phyloP scores from a whole-genome alignment of 2,329 filamentous ascomycete species.

The Aureobasidium sp. region DNA sequence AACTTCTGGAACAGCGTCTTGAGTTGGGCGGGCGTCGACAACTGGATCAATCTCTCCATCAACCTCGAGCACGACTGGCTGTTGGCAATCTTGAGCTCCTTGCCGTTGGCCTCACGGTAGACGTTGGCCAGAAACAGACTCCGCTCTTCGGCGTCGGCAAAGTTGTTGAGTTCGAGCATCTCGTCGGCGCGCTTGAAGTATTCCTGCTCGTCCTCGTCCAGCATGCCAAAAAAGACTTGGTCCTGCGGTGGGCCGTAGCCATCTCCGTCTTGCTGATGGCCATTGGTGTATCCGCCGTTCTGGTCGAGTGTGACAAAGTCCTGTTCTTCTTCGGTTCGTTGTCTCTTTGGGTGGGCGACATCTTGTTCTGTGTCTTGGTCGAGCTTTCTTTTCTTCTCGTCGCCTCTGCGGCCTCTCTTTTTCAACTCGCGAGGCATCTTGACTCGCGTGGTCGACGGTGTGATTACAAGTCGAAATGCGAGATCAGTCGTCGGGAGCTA shows the following conservation, averaged over 20 bases:
- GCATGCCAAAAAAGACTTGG: slow-evolving; percentile 82
- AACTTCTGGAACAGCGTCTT: slow-evolving; percentile 84
- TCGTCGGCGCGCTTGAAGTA: slow-evolving; percentile 90
- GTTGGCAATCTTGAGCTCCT: slow-evolving; percentile 92
- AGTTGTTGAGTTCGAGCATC: slow-evolving; percentile 83
- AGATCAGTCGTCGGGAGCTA: too few species aligned
- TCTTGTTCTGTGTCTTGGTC: slow-evolving; percentile 36
- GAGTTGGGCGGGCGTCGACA: slow-evolving; percentile 72
- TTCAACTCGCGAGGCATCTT: slow-evolving; percentile 54
- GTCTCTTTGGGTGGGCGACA: slow-evolving; percentile 33
- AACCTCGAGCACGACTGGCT: slow-evolving; percentile 92
- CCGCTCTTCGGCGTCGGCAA: slow-evolving; percentile 61
- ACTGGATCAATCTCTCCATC: slow-evolving; percentile 81
- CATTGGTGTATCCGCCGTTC: slow-evolving; percentile 25
- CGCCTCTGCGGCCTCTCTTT: slow-evolving; percentile 50
- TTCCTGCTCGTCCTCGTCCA: slow-evolving; percentile 88
- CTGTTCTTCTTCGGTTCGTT: slow-evolving; percentile 27
- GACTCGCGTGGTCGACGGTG: neutral
- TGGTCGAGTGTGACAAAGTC: slow-evolving; percentile 23
- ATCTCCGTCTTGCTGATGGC: slow-evolving; percentile 27
- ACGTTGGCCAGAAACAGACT: slow-evolving; percentile 63
- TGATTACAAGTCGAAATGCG: too few species aligned
- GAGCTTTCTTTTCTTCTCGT: slow-evolving; percentile 46
- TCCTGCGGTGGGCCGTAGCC: slow-evolving; percentile 41
- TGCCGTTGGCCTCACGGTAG: slow-evolving; percentile 77